Evolutionary conservation across 768 basidiomycete species (phyloP).

Genomic region (Mycena venus): DNA sequence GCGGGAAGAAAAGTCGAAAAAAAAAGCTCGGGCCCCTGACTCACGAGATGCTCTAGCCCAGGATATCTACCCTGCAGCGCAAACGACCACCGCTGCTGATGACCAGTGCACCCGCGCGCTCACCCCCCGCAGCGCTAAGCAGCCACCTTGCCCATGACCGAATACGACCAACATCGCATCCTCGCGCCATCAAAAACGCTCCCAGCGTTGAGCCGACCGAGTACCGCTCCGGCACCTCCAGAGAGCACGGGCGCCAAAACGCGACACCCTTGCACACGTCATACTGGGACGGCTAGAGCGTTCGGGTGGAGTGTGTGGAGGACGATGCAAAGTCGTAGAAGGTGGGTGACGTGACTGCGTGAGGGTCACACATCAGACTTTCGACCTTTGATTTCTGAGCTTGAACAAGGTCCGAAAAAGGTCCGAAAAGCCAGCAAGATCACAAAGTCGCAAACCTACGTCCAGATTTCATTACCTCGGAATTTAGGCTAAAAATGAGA

Average conservation of each 20-base stretch:
- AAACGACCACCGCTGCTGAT: background rate
- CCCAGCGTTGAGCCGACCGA: background rate
- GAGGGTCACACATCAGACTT: no score
- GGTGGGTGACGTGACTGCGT: constrained; percentile 4
- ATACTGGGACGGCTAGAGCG: background rate
- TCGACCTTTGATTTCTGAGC: no score
- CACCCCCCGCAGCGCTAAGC: background rate
- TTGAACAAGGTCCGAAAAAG: no score
- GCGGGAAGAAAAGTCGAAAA: constrained; percentile 2
- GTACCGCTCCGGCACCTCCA: background rate
- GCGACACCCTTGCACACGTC: background rate
- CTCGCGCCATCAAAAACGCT: background rate
- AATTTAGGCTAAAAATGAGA: no score
- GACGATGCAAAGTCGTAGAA: background rate
- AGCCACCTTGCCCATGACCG: background rate
- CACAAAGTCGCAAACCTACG: no score
- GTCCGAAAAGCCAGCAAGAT: no score
- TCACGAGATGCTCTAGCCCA: background rate
- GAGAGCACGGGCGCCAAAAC: background rate
- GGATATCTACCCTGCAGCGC: background rate
- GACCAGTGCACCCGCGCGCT: background rate
- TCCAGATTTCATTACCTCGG: no score
- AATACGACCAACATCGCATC: background rate
- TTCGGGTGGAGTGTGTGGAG: background rate
- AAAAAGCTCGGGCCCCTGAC: background rate